Conservation (phyloP, 2,329 filamentous ascomycete species). For the Neopestalotiopsis sp. region DNA sequence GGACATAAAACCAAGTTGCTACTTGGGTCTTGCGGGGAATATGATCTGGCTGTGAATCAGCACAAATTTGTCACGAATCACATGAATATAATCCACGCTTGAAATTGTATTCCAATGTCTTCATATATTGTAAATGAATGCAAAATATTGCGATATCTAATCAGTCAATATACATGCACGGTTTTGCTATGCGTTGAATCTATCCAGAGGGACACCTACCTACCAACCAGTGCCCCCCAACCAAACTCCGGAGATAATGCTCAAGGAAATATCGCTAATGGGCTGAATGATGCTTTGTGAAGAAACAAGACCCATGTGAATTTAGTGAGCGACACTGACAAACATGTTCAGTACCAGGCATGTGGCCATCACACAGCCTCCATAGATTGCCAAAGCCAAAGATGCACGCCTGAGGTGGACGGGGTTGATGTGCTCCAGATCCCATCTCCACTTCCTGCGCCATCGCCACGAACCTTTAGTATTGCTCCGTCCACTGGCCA, state of each 20-base stretch:
- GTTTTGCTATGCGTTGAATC: background rate
- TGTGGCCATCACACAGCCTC: constrained; percentile 84
- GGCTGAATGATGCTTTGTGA: constrained; percentile 1
- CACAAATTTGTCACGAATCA: background rate
- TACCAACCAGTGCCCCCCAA: background rate
- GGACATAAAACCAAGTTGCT: too few species aligned
- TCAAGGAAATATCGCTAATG: constrained; percentile 4
- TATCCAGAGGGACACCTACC: background rate
- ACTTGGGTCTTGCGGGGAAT: too few species aligned
- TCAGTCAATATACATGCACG: background rate
- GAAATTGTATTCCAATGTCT: background rate
- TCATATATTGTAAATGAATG: background rate
- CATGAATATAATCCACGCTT: background rate
- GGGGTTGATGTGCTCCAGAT: constrained; percentile 68
- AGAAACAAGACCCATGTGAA: background rate
- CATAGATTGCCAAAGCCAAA: constrained; percentile 81
- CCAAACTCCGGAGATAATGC: constrained; percentile 7
- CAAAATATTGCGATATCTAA: background rate
- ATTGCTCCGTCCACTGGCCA: constrained; percentile 34
- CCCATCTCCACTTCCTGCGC: constrained; percentile 64
- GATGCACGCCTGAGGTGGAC: constrained; percentile 73
- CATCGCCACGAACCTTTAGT: constrained; percentile 51
- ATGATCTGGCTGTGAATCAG: too few species aligned
- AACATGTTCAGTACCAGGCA: constrained; percentile 88
- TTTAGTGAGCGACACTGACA: constrained; percentile 69